These are phyloP conservation scores for Cladosporium sp. DNA, from an alignment of 2,329 filamentous ascomycete species.

Conservation along the genomic window DNA sequence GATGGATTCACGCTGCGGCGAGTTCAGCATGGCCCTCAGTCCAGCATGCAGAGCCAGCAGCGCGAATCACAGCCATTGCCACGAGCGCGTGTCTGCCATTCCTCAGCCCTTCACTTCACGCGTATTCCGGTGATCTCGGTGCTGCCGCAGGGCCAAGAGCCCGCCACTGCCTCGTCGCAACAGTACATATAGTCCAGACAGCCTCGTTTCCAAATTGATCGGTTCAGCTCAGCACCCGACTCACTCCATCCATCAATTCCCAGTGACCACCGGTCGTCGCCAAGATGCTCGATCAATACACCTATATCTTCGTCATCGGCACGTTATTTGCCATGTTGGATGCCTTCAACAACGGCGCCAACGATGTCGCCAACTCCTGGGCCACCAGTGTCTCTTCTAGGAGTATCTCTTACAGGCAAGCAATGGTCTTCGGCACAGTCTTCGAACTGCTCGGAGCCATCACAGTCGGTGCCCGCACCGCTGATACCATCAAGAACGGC, in stretches of 20 bases:
- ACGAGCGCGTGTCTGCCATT: constrained; percentile 3
- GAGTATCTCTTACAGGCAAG: constrained; percentile 51
- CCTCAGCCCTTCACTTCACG: constrained; percentile 1
- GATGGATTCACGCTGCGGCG: not conserved
- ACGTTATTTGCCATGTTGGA: constrained; percentile 64
- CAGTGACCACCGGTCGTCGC: constrained; percentile 19
- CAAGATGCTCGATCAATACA: constrained; percentile 48
- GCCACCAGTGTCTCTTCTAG: constrained; percentile 50
- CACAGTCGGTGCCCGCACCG: constrained; percentile 50
- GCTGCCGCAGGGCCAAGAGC: not conserved
- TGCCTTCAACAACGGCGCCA: constrained; percentile 58
- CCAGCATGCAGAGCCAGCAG: not conserved
- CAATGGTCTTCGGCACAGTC: constrained; percentile 44
- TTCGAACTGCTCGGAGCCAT: constrained; percentile 54
- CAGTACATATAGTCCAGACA: not conserved
- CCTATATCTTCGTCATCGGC: constrained; percentile 62
- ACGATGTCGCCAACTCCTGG: constrained; percentile 55
- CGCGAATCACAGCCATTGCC: constrained; percentile 3
- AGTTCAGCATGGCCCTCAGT: not conserved
- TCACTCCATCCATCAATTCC: not conserved
- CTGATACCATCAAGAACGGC: constrained; percentile 59
- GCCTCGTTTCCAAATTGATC: not conserved
- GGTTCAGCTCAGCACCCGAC: not conserved
- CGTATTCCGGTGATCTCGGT: not conserved
- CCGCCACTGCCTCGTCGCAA: not conserved